Evolutionary conservation across 1,284 basidiomycete genomes (phyloP), one percentile per base, ranked within the genome.

Genomic region (Schizophyllum amplum): DNA sequence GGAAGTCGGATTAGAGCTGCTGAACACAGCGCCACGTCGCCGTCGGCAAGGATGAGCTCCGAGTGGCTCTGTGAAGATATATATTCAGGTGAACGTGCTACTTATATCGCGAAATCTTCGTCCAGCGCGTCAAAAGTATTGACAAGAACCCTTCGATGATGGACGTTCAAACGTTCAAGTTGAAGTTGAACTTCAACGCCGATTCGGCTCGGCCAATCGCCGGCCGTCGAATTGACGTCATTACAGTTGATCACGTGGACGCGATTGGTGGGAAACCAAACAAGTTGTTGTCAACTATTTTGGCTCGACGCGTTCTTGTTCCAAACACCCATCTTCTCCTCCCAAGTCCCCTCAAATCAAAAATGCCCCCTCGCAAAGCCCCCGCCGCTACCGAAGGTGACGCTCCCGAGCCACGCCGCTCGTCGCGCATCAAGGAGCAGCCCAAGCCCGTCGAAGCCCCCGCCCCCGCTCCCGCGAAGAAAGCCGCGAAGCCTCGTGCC

Each of bases 381-480:
- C 77, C 80, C 22, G 70, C 73, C 27, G 65, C 73, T 47, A 63
- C 71, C 26, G 71, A 74, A 50, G 69, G 66, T 15, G 68, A 70
- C 27, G 61, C 67, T 52, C 57, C 59, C 22, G 80, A 77, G 66
- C 83, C 86, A 52, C 85, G 86, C 68, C 86, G 87, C 69, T 87
- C 85, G 9, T 72, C 80, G 27, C 82, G 86, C 63, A 87, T 89
- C 72, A 87, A 87, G 69, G 84, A 83, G 21, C 76, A 79, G 60
- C 84, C 84, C 55, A 86, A 83, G 69, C 65, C 20, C 20, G 15
- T 72, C 7, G 82, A 77, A 51, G 63, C 63, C 1, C 50, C 50
- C 27, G 25, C 50, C 15, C 48, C 23, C 48, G 66, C 75, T 26
- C 65, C 63, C 21, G 72, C 71, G 47, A 86, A 85, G 77, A 86